These are phyloP conservation scores for Lepidium sativum DNA, from an alignment of 345 rosid genomes.

Conservation along the genomic window DNA sequence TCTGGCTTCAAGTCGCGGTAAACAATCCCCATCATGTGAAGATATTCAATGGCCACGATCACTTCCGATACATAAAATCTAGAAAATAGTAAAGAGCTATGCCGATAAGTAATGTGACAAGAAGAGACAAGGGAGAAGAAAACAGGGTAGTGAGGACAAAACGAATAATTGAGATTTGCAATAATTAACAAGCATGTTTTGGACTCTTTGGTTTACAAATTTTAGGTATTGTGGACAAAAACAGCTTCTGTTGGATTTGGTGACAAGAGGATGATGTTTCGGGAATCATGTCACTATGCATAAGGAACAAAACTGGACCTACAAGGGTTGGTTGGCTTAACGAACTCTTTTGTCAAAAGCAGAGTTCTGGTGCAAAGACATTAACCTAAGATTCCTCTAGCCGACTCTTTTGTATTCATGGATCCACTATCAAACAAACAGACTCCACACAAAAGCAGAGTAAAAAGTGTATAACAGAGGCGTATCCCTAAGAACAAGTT, in stretches of 20 bases:
- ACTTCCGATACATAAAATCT: constrained; percentile 90
- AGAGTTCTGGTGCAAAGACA: constrained; percentile 18
- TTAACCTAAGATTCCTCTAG: constrained; percentile 11
- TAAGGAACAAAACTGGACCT: constrained; percentile 28
- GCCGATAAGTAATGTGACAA: constrained; percentile 7
- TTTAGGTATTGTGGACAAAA: constrained; percentile 17
- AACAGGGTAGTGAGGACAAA: constrained; percentile 19
- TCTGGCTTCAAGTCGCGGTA: constrained; percentile 94
- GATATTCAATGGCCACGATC: constrained; percentile 86
- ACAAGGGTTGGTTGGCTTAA: constrained; percentile 20
- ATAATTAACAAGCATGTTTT: not conserved
- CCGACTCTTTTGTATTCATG: constrained; percentile 12
- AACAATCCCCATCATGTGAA: constrained; percentile 92
- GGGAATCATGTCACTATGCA: constrained; percentile 15
- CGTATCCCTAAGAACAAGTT: not conserved
- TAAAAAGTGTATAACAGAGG: not conserved
- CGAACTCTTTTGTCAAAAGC: constrained; percentile 24
- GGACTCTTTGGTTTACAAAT: constrained; percentile 1
- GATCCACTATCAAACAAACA: constrained; percentile 17
- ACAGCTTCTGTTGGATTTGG: constrained; percentile 11
- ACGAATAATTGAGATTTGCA: constrained; percentile 21
- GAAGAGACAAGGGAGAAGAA: constrained; percentile 8
- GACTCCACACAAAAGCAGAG: constrained; percentile 17
- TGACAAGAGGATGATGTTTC: constrained; percentile 24
- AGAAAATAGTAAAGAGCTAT: not conserved